Conservation (phyloP, 2,329 filamentous ascomycete genomes). For the Macrophomina tecta region DNA sequence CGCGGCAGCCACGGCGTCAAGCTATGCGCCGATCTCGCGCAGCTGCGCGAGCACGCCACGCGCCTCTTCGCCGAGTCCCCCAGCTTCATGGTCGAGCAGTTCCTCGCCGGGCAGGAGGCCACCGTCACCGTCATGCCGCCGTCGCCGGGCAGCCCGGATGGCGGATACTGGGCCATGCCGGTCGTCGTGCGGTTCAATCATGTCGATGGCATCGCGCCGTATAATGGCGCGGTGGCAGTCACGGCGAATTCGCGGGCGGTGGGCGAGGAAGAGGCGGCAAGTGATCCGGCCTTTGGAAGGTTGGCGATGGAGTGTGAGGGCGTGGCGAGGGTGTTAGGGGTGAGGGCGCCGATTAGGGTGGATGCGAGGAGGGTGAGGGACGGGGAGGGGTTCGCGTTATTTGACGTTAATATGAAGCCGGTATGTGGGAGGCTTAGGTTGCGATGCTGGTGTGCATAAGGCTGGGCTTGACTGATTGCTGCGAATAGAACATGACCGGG, state of each 20-base stretch:
- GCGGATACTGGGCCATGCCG: conserved; percentile 51
- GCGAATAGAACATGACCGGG: conserved; percentile 53
- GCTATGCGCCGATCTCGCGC: conserved; percentile 45
- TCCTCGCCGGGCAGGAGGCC: conserved; percentile 55
- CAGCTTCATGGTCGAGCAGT: conserved; percentile 56
- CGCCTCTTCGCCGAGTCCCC: conserved; percentile 46
- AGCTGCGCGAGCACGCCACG: conserved; percentile 44
- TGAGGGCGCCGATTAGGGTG: conserved; percentile 55
- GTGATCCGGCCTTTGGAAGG: conserved; percentile 41
- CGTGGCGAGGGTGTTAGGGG: conserved; percentile 47
- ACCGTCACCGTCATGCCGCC: conserved; percentile 62
- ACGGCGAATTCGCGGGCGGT: conserved; percentile 55
- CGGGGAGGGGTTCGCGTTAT: conserved; percentile 48
- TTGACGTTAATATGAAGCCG: conserved; percentile 61
- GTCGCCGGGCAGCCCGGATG: conserved; percentile 33
- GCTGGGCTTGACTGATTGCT: no score
- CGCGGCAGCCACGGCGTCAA: conserved; percentile 59
- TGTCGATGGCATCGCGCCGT: conserved; percentile 54
- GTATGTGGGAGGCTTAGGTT: conserved; percentile 38
- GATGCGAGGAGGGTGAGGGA: conserved; percentile 51
- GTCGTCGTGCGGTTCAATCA: conserved; percentile 58
- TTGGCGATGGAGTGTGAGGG: conserved; percentile 49
- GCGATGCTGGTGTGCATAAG: no score
- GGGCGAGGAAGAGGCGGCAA: conserved; percentile 37
- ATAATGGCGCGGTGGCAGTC: conserved; percentile 57